A percentile compares a stretch with the other conserved stretches of the same genome.
These are phyloP conservation scores for Boletus subcaerulescens DNA, from an alignment of 768 basidiomycete species.

Conservation along the genomic window DNA sequence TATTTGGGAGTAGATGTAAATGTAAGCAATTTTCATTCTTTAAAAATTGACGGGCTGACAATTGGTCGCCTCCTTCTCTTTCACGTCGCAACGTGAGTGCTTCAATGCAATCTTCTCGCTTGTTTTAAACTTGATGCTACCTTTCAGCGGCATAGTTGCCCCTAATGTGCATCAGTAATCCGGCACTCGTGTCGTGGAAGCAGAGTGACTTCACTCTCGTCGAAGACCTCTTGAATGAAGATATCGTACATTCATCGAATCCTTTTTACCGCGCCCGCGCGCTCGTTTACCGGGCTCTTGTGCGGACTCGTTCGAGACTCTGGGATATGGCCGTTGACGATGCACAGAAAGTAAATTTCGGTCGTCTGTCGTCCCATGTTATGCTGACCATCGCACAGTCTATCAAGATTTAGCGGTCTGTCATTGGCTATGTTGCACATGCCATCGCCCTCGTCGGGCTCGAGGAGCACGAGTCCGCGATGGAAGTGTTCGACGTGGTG, in stretches of 20 bases:
- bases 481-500: conserved; percentile 1
- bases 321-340: conserved; percentile 2
- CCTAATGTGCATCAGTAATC: neutral
- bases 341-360: neutral
- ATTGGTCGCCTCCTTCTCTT: too few species aligned
- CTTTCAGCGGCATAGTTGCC: neutral
- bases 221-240: conserved; percentile 1
- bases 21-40: neutral
- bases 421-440: conserved; percentile 8
- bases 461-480: neutral
- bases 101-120: neutral
- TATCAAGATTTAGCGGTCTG: neutral
- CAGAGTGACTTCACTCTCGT: neutral
- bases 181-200: neutral
- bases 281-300: conserved; percentile 2
- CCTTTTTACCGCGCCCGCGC: neutral
- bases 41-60: neutral
- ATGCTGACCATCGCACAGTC: conserved; percentile 1
- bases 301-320: neutral
- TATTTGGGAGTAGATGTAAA: neutral
- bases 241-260: neutral
- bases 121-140: neutral
- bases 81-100: neutral
- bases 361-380: too few species aligned
- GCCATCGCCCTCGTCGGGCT: neutral